These are phyloP conservation scores for Trichophaea hybrida DNA, from an alignment of 2,329 filamentous ascomycete genomes.

Conservation along the genomic window DNA sequence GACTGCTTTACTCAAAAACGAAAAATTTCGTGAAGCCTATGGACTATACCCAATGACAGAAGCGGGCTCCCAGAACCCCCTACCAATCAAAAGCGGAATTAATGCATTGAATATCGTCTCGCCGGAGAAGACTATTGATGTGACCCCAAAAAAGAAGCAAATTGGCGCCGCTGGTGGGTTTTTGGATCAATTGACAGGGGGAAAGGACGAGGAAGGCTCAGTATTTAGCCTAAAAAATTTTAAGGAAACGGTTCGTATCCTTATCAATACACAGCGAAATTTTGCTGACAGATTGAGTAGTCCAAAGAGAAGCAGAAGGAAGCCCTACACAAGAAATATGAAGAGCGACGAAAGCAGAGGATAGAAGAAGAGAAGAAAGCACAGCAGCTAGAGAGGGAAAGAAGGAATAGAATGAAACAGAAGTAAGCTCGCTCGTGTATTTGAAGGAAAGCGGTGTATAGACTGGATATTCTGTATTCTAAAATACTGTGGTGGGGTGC, in stretches of 20 bases:
- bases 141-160: conserved; percentile 5
- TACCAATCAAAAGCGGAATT: background rate
- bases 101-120: conserved; percentile 14
- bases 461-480: no score
- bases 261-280: background rate
- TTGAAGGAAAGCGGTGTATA: background rate
- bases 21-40: conserved; percentile 31
- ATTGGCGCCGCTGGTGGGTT: conserved; percentile 14
- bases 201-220: background rate
- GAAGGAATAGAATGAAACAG: background rate
- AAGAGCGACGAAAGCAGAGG: conserved; percentile 10
- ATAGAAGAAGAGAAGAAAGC: conserved; percentile 8
- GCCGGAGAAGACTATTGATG: background rate
- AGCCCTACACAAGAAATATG: conserved; percentile 12
- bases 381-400: background rate
- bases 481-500: no score
- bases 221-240: conserved; percentile 4
- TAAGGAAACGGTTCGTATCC: conserved; percentile 4
- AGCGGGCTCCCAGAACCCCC: conserved; percentile 5
- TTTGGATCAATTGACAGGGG: conserved; percentile 16
- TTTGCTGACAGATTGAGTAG: conserved; percentile 5
- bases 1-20: conserved; percentile 34
- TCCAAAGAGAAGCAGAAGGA: conserved; percentile 1
- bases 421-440: background rate
- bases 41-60: conserved; percentile 31